These are phyloP conservation scores for Metschnikowia amazonensis DNA, from an alignment of 805 yeast genomes.

Conservation along the genomic window DNA sequence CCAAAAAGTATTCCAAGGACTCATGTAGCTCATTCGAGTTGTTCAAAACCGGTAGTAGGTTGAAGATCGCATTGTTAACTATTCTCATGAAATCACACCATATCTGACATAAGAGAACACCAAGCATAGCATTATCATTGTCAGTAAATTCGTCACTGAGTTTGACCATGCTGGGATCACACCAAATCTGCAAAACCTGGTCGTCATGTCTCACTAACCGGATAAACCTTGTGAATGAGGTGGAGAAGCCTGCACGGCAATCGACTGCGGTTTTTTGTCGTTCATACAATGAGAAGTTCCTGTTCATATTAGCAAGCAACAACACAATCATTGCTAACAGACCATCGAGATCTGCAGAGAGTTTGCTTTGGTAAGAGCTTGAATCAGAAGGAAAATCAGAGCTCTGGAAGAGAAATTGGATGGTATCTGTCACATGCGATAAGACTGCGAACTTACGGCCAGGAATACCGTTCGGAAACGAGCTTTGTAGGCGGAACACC, in stretches of 20 bases:
- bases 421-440: slow-evolving; percentile 3
- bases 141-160: slow-evolving; percentile 18
- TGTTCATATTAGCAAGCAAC: slow-evolving; percentile 21
- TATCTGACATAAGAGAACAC: slow-evolving; percentile 28
- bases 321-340: slow-evolving; percentile 13
- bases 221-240: slow-evolving; percentile 21
- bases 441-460: slow-evolving; percentile 4
- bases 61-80: slow-evolving; percentile 25
- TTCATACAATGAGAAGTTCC: slow-evolving; percentile 21
- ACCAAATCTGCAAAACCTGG: slow-evolving; percentile 28
- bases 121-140: slow-evolving; percentile 21
- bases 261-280: slow-evolving; percentile 17
- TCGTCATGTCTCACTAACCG: slow-evolving; percentile 15
- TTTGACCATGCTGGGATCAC: slow-evolving; percentile 28
- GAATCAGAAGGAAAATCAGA: slow-evolving; percentile 15
- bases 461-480: slow-evolving; percentile 3
- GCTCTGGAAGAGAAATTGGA: slow-evolving; percentile 2
- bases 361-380: background rate
- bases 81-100: slow-evolving; percentile 38
- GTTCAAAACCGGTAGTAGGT: slow-evolving; percentile 23
- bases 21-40: slow-evolving; percentile 21
- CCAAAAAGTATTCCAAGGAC: slow-evolving; percentile 18
- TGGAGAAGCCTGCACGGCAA: slow-evolving; percentile 17
- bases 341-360: slow-evolving; percentile 5
- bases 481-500: background rate